Conservation (phyloP, 148 eudicot species). For the Cornus kousa region DNA sequence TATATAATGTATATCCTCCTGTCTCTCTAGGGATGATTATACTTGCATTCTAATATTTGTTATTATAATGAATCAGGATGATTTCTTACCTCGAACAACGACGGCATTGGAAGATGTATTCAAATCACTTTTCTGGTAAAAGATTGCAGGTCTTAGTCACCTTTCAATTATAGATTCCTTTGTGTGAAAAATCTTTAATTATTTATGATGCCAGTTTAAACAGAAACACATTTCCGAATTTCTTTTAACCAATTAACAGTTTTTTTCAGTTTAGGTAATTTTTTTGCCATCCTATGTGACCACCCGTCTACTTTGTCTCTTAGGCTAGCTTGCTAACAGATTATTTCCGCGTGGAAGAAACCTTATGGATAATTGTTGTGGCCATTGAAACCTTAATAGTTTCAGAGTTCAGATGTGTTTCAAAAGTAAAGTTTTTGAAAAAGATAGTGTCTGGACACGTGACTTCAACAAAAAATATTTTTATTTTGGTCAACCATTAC, state of each 20-base stretch:
- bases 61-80: constrained; percentile 58
- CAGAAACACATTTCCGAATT: background rate
- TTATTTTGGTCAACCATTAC: background rate
- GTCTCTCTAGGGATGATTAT: background rate
- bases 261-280: too few species aligned
- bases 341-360: background rate
- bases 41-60: background rate
- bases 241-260: background rate
- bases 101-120: constrained; percentile 69
- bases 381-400: background rate
- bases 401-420: background rate
- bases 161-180: constrained; percentile 14
- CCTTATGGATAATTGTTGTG: background rate
- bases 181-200: background rate
- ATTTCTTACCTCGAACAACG: constrained; percentile 94
- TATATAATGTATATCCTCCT: background rate
- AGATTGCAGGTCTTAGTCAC: constrained; percentile 47
- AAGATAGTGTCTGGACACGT: background rate
- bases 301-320: background rate
- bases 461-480: background rate
- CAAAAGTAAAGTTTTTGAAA: constrained; percentile 1
- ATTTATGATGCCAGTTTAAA: background rate
- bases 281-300: background rate
- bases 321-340: background rate
- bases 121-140: constrained; percentile 91